Percentiles rank a stretch among this genome's conserved stretches.
Evolutionary conservation across 2,329 filamentous ascomycete species (phyloP).

Genomic region (Penicillium sp.): DNA sequence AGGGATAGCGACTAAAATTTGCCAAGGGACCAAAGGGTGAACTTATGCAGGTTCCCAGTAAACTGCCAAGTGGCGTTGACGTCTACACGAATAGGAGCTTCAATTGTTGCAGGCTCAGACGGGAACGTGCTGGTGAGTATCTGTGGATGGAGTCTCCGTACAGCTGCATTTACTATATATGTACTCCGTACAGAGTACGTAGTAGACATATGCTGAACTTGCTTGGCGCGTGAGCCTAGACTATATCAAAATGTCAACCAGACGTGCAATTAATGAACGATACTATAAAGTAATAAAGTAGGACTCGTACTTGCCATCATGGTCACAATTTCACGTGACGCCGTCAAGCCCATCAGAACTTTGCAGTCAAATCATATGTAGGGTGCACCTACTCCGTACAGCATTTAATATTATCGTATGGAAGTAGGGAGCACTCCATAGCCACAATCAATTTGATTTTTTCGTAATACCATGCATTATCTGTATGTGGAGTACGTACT

Average conservation of each 20-base stretch:
- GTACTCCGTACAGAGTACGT: no score
- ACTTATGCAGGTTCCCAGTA: background rate
- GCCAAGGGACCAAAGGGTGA: background rate
- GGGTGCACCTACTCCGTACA: background rate
- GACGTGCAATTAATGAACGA: no score
- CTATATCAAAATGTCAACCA: background rate
- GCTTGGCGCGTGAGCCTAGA: background rate
- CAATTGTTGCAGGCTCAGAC: background rate
- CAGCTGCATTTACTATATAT: background rate
- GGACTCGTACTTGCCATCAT: background rate
- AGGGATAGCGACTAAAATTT: background rate
- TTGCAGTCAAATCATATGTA: no score
- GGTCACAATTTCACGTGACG: background rate
- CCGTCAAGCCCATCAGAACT: background rate
- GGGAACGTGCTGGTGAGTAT: background rate
- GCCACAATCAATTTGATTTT: background rate
- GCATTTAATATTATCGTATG: background rate
- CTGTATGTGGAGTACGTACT: background rate
- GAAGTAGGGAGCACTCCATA: background rate
- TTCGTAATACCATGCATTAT: background rate
- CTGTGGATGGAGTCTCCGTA: background rate
- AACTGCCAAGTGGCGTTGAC: background rate
- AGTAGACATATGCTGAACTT: background rate
- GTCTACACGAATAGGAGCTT: background rate
- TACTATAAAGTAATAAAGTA: no score